phyloP scores from a whole-genome alignment of 2,329 filamentous ascomycete genomes.

The Endocalyx cinctus region DNA sequence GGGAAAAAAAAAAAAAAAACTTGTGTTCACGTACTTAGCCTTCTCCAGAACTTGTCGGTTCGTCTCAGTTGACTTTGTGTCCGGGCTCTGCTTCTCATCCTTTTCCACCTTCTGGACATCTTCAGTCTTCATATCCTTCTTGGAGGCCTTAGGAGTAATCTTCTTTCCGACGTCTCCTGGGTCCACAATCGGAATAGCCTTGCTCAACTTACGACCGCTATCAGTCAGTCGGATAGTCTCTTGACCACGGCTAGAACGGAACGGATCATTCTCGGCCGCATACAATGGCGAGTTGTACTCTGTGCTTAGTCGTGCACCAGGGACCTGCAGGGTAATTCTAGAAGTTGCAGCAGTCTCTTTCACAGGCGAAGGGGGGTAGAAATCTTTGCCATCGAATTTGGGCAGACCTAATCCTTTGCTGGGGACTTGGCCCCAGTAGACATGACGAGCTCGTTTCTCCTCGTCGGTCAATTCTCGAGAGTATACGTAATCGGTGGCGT shows the following conservation, averaged over 20 bases:
- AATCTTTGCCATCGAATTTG: constrained; percentile 62
- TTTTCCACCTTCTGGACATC: constrained; percentile 7
- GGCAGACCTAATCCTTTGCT: constrained; percentile 49
- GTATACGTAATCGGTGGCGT: constrained; percentile 49
- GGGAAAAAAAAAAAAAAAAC: not conserved
- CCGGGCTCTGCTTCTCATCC: constrained; percentile 4
- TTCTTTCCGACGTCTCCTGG: too few relatives aligned
- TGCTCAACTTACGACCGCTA: constrained; percentile 22
- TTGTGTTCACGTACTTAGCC: constrained; percentile 21
- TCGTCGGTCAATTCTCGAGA: constrained; percentile 52
- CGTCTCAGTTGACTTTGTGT: constrained; percentile 13
- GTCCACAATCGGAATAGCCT: constrained; percentile 29
- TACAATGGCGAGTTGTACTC: constrained; percentile 11
- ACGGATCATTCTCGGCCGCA: constrained; percentile 20
- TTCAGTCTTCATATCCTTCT: constrained; percentile 4
- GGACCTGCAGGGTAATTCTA: constrained; percentile 3
- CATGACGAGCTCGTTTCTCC: constrained; percentile 52
- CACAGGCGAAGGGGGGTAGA: constrained; percentile 53
- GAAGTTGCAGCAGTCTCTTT: too few relatives aligned
- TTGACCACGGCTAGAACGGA: constrained; percentile 16
- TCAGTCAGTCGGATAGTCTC: constrained; percentile 19
- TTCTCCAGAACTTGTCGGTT: constrained; percentile 20
- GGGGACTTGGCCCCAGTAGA: constrained; percentile 58
- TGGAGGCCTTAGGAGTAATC: constrained; percentile 3
- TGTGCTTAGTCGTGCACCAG: constrained; percentile 6